Evolutionary conservation across 139 green algal species (phyloP).

Genomic region (Tetradesmus obliquus): DNA sequence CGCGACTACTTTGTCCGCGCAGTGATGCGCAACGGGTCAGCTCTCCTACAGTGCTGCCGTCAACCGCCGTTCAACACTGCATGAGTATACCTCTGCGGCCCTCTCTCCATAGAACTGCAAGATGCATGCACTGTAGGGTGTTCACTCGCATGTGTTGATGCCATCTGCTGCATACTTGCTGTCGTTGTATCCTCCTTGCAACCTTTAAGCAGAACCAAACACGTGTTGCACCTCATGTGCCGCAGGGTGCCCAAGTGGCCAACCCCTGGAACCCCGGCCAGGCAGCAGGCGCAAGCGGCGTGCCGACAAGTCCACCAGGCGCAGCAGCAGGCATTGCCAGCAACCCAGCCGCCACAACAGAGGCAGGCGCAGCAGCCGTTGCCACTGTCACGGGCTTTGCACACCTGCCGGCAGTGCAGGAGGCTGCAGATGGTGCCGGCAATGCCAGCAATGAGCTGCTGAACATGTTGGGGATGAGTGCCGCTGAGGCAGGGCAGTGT

Average conservation of each 20-base stretch:
- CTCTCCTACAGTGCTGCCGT: too few relatives aligned
- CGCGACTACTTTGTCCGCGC: too few relatives aligned
- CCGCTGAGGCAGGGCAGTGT: neutral
- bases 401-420: neutral
- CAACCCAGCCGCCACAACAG: neutral
- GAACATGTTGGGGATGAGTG: constrained; percentile 2
- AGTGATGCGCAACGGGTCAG: too few relatives aligned
- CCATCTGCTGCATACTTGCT: neutral
- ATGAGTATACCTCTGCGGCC: too few relatives aligned
- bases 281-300: neutral
- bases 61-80: too few relatives aligned
- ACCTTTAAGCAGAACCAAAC: too few relatives aligned
- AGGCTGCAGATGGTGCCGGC: neutral
- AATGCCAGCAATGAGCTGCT: constrained; percentile 8
- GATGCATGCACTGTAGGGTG: too few relatives aligned
- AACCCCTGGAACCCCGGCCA: constrained; percentile 37
- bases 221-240: neutral
- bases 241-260: constrained; percentile 20
- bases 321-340: neutral
- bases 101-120: too few relatives aligned
- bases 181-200: neutral
- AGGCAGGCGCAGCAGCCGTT: constrained; percentile 28
- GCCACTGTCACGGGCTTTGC: constrained; percentile 14
- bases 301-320: neutral
- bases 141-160: too few relatives aligned